Conservation (phyloP, 2,329 filamentous ascomycete species). For the Neobulgaria alba region DNA sequence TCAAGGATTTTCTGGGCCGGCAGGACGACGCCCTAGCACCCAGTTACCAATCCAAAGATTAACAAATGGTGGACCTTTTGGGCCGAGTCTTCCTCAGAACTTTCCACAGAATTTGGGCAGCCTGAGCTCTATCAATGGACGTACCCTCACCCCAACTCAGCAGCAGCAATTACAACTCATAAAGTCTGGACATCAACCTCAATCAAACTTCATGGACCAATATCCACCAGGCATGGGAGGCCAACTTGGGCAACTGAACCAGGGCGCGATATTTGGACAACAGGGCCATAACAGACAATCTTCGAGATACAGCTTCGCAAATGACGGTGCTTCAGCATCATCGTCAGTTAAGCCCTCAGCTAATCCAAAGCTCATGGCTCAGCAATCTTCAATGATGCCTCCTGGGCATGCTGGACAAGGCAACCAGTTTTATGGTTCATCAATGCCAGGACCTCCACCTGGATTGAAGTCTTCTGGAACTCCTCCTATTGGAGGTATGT, state of each 20-base stretch:
- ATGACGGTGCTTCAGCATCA: conserved; percentile 56
- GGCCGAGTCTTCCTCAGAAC: conserved; percentile 40
- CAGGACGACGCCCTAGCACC: conserved; percentile 49
- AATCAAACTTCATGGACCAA: conserved; percentile 46
- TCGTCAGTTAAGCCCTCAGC: conserved; percentile 64
- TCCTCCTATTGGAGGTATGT: conserved; percentile 84
- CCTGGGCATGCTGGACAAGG: conserved; percentile 44
- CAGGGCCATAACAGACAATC: conserved; percentile 72
- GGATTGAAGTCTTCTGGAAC: conserved; percentile 93
- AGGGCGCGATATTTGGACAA: conserved; percentile 43
- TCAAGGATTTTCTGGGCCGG: conserved; percentile 37
- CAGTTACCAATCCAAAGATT: conserved; percentile 70
- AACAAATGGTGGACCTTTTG: conserved; percentile 43
- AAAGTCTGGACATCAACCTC: conserved; percentile 38
- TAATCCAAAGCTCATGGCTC: conserved; percentile 73
- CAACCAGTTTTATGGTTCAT: conserved; percentile 71
- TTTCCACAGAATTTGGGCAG: conserved; percentile 43
- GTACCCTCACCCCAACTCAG: conserved; percentile 74
- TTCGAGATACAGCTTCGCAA: conserved; percentile 81
- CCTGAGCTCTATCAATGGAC: conserved; percentile 52
- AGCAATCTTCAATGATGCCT: conserved; percentile 84
- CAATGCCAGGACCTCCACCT: conserved; percentile 87
- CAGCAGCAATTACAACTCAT: conserved; percentile 55
- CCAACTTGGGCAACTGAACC: conserved; percentile 38
- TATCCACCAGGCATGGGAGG: conserved; percentile 46